A percentile compares a stretch with the other conserved stretches of the same genome.
phyloP scores from a whole-genome alignment of 768 basidiomycete genomes.

The Galerina marginata region DNA sequence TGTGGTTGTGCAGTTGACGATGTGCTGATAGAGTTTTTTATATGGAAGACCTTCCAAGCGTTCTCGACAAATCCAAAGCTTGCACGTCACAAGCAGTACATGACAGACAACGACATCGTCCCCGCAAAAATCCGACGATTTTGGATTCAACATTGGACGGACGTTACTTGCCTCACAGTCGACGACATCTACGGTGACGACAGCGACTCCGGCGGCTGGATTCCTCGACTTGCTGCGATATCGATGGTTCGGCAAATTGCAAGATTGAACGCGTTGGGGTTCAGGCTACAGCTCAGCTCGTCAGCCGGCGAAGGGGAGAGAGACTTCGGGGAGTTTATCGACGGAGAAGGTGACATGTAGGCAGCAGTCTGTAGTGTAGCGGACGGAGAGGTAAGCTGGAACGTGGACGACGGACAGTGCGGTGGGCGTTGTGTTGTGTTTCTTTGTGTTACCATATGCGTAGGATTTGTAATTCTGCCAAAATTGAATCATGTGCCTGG shows the following conservation, averaged over 20 bases:
- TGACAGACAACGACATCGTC: not conserved
- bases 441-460: too few relatives aligned
- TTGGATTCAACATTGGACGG: not conserved
- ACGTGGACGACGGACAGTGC: too few relatives aligned
- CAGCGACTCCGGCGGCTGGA: not conserved
- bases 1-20: not conserved
- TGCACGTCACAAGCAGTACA: not conserved
- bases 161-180: not conserved
- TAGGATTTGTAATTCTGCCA: too few relatives aligned
- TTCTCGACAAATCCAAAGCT: not conserved
- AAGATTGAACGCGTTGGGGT: not conserved
- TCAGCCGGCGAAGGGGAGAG: not conserved
- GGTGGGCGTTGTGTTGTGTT: too few relatives aligned
- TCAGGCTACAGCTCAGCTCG: not conserved
- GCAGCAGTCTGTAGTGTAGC: too few relatives aligned
- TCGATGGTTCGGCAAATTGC: not conserved
- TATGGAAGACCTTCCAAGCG: not conserved
- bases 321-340: too few relatives aligned
- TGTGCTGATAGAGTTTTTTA: not conserved
- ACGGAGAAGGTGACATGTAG: too few relatives aligned
- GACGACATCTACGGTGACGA: conserved; percentile 1
- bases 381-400: too few relatives aligned
- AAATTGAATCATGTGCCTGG: too few relatives aligned
- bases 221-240: not conserved
- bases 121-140: not conserved